Conservation (phyloP, 257 asterid genomes). For the Gardenia jasminoides region DNA sequence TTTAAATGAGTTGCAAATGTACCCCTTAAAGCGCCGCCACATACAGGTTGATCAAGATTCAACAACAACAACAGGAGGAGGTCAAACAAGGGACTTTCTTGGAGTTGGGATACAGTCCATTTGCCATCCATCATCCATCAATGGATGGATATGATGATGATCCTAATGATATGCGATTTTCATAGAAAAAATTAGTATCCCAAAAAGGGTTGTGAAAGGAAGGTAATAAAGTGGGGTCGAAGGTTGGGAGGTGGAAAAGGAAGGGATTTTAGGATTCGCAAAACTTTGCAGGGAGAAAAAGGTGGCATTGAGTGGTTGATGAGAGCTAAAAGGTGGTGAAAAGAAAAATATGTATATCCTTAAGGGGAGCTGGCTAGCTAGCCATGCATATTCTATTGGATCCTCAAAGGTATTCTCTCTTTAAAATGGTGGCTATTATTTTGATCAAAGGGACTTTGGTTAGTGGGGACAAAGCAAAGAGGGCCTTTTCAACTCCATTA, state of each 20-base stretch:
- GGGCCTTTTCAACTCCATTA: constrained; percentile 59
- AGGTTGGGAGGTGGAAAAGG: not conserved
- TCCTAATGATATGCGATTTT: not conserved
- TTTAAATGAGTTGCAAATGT: constrained; percentile 45
- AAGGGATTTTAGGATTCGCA: constrained; percentile 36
- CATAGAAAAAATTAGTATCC: not conserved
- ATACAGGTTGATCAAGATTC: constrained; percentile 32
- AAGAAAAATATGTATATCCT: not conserved
- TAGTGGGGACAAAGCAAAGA: constrained; percentile 63
- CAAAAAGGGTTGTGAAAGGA: constrained; percentile 8
- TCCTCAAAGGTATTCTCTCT: constrained; percentile 41
- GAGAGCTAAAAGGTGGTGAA: constrained; percentile 39
- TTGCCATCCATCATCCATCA: constrained; percentile 75
- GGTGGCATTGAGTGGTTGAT: constrained; percentile 47
- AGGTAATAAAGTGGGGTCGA: constrained; percentile 34
- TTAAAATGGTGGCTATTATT: constrained; percentile 38
- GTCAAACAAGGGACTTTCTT: constrained; percentile 91
- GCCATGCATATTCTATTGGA: constrained; percentile 75
- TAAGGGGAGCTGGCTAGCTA: constrained; percentile 4
- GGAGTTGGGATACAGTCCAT: constrained; percentile 83
- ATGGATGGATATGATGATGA: constrained; percentile 71
- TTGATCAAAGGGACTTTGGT: constrained; percentile 32
- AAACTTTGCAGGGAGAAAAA: constrained; percentile 51
- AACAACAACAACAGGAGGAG: constrained; percentile 24
- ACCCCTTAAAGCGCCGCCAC: constrained; percentile 56